These are phyloP conservation scores for Veloboletus limbatus DNA, from an alignment of 1,284 basidiomycete genomes.

Conservation along the genomic window DNA sequence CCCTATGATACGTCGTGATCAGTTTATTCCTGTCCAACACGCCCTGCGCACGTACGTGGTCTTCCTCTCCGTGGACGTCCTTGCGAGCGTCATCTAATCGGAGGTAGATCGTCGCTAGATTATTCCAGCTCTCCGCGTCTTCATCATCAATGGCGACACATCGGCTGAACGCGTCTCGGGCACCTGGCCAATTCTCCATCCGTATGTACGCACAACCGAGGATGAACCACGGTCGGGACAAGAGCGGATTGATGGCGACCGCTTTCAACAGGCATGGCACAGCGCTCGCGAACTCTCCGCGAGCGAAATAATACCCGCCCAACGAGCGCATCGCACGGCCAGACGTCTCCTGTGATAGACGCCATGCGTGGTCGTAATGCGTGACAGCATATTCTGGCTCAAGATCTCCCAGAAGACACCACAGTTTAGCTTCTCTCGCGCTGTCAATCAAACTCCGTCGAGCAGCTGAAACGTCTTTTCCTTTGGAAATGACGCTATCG, in stretches of 20 bases:
- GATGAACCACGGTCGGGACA: conserved; percentile 91
- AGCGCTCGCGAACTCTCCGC: conserved; percentile 61
- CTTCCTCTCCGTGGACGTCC: conserved; percentile 19
- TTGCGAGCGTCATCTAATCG: conserved; percentile 56
- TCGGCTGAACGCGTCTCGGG: conserved; percentile 79
- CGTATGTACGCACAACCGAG: conserved; percentile 89
- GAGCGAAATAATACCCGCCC: conserved; percentile 80
- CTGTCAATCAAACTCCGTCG: conserved; percentile 55
- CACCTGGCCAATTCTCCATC: conserved; percentile 80
- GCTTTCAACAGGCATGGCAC: conserved; percentile 71
- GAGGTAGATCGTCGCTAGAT: conserved; percentile 93
- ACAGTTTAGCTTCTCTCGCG: conserved; percentile 85
- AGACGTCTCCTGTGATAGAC: conserved; percentile 73
- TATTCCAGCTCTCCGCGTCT: conserved; percentile 98
- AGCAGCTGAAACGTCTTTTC: conserved; percentile 45
- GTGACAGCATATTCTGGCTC: conserved; percentile 64
- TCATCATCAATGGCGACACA: conserved; percentile 93
- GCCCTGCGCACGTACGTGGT: conserved; percentile 6
- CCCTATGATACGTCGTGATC: conserved; percentile 19
- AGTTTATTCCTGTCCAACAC: conserved; percentile 14
- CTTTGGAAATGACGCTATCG: conserved; percentile 66
- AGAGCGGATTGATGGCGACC: conserved; percentile 86
- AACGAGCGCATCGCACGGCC: conserved; percentile 90
- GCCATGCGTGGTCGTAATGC: conserved; percentile 87
- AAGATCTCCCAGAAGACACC: conserved; percentile 95